phyloP scores from a whole-genome alignment of 352 stramenopile genomes.

The Phytophthora capsici region DNA sequence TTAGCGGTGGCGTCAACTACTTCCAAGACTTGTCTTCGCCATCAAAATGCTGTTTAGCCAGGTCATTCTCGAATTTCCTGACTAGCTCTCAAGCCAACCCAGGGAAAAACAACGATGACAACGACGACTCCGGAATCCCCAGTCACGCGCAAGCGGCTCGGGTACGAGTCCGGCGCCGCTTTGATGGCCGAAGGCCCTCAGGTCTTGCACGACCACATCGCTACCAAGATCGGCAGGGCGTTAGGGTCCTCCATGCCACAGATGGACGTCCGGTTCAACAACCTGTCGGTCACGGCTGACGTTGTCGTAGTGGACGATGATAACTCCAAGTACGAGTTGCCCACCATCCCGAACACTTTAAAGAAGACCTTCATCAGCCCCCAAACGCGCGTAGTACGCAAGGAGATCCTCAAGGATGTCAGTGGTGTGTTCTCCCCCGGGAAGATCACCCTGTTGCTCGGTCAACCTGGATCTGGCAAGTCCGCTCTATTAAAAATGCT shows the following conservation, averaged over 20 bases:
- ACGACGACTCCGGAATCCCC: background rate
- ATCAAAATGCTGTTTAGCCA: too few species aligned
- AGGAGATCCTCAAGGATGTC: constrained; percentile 47
- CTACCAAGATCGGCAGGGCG: constrained; percentile 19
- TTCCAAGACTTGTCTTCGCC: too few species aligned
- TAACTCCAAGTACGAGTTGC: constrained; percentile 22
- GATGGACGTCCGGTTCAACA: constrained; percentile 35
- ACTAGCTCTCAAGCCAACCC: too few species aligned
- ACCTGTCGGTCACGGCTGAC: constrained; percentile 19
- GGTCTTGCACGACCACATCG: constrained; percentile 33
- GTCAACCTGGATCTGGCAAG: constrained; percentile 15
- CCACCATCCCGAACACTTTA: constrained; percentile 20
- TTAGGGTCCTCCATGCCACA: constrained; percentile 26
- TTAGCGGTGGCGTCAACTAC: too few species aligned
- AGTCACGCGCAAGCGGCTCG: background rate
- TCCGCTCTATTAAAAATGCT: constrained; percentile 45
- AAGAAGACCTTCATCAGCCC: constrained; percentile 31
- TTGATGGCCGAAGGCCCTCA: constrained; percentile 38
- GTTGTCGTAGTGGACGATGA: constrained; percentile 21
- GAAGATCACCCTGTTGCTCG: constrained; percentile 40
- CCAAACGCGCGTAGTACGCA: constrained; percentile 37
- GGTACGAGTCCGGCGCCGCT: constrained; percentile 18
- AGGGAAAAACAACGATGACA: background rate
- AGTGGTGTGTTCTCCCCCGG: constrained; percentile 40
- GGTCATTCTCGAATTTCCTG: too few species aligned